phyloP scores from a whole-genome alignment of 2,329 filamentous ascomycete genomes.

The Colletotrichum sp. region DNA sequence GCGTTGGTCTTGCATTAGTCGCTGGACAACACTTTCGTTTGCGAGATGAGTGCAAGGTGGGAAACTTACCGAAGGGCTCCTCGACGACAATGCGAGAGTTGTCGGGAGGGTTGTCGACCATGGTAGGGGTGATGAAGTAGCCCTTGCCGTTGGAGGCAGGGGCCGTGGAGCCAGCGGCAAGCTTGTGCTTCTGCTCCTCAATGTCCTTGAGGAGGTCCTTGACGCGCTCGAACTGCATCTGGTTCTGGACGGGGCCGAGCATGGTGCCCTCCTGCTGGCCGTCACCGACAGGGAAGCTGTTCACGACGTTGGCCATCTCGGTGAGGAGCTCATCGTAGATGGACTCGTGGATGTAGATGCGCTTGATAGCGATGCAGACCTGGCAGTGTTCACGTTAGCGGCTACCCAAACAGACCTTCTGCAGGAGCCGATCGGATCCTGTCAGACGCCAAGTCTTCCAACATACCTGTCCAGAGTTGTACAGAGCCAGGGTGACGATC shows the following conservation, averaged over 20 bases:
- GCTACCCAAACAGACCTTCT: not conserved
- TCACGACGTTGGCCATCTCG: constrained; percentile 17
- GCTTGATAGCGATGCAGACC: constrained; percentile 57
- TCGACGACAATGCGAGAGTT: constrained; percentile 60
- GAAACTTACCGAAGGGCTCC: constrained; percentile 43
- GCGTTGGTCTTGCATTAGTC: not conserved
- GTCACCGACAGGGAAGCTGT: constrained; percentile 18
- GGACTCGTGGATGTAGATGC: constrained; percentile 58
- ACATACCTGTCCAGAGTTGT: constrained; percentile 55
- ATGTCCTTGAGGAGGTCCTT: constrained; percentile 20
- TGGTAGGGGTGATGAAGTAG: constrained; percentile 63
- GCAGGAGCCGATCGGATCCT: not conserved
- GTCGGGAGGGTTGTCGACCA: constrained; percentile 65
- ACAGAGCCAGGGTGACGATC: constrained; percentile 56
- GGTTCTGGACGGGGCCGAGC: constrained; percentile 68
- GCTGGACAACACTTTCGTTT: not conserved
- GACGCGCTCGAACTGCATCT: constrained; percentile 62
- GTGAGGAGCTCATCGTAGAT: constrained; percentile 45
- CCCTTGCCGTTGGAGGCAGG: constrained; percentile 41
- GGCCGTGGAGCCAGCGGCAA: constrained; percentile 34
- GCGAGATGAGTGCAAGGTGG: not conserved
- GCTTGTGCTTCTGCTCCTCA: constrained; percentile 19
- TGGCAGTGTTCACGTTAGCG: constrained; percentile 33
- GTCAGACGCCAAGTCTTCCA: not conserved
- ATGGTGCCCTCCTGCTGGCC: constrained; percentile 14